Evolutionary conservation across 768 basidiomycete species (phyloP), one percentile per base, ranked within the genome.

Genomic region (Ramaria rubella): DNA sequence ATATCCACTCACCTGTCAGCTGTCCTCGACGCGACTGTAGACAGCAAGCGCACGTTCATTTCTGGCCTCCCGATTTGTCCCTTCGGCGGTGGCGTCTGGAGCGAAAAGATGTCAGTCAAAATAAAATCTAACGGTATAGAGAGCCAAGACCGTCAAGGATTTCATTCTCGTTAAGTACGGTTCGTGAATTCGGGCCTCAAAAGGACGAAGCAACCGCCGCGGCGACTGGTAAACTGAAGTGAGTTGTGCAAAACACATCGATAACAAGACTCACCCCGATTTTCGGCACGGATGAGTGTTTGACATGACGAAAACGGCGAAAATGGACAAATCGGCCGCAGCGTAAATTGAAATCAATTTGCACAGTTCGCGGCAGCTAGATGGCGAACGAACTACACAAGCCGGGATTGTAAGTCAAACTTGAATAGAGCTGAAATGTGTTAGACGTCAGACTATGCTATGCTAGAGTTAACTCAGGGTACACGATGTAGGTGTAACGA

Each of bases 181-280:
- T 63, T 53, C 68, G 66, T 34, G 70, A 62, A 50, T 65, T 65
- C 24, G 64, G 65, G 11, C 61, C 64, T 21, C 43, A 29, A 29
- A 46, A 26, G 21, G 58, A 45, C 26, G 38, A 43, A 14, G 43
- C 38, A n/a, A 55, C 43, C n/a, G 26, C 57, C 82, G 77, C 14
- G 78, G 79, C 48, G 86, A 72, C 34, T 31, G 90, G 86, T 23
- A 80, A 66, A 42, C 79, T 77, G 46, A 79, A 79, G 30, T 76
- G 80, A 44, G 79, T 76, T 63, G 81, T 72, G 57, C 90, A 86
- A 23, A 80, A 66, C 68, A 29, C n/a, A n/a, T n/a, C n/a, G n/a
- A n/a, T n/a, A n/a, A n/a, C n/a, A n/a, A n/a, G n/a, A n/a, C n/a
- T n/a, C n/a, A n/a, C n/a, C n/a, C n/a, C n/a, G n/a, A n/a, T n/a